Evolutionary conservation across 208 protist genomes (phyloP), one percentile per base, ranked within the genome.

Genomic region (Lotmaria passim): DNA sequence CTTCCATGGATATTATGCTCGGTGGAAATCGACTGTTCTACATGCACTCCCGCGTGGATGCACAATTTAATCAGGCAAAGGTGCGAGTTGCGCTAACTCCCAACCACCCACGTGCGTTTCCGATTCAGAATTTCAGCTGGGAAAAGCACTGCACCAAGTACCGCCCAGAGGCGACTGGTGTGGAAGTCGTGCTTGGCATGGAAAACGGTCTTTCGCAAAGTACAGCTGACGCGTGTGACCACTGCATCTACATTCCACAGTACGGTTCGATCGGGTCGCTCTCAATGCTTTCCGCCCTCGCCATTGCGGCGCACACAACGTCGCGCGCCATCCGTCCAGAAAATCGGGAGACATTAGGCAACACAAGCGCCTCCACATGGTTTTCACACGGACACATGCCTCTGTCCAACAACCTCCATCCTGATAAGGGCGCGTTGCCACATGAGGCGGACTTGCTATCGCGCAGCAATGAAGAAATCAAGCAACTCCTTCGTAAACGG

Each of bases 211-310:
- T 96, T 26, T 90, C 84, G 0, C 43, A 69, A 8, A 21, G 24
- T 6, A 57, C 93, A 7, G 48, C 36, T 30, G 60, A 69, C 11
- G 15, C 78, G 23, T 93, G 87, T 63, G 75, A 90, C 55, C 56
- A 89, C 44, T 83, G 63, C 46, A 64, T 81, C 0, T 96, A 86
- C 51, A 93, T 96, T 58, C 85, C 90, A 7, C 90, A 96, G 68
- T 96, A 96, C 67, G 90, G 90, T 26, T 90, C 82, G 21, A 90
- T 96, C 30, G 90, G 90, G 12, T 93, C 87, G 1, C 69, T 96
- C 6, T 93, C 86, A 14, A 96, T 96, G 90, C 46, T 92, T 2
- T 91, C 83, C 3, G 90, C 90, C 1, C 75, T 96, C 46, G 72
- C 86, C 0, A 96, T 96, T 33, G 90, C 78, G 2, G 39, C 87